phyloP scores from a whole-genome alignment of 345 rosid genomes.

The Hevea brasiliensis region DNA sequence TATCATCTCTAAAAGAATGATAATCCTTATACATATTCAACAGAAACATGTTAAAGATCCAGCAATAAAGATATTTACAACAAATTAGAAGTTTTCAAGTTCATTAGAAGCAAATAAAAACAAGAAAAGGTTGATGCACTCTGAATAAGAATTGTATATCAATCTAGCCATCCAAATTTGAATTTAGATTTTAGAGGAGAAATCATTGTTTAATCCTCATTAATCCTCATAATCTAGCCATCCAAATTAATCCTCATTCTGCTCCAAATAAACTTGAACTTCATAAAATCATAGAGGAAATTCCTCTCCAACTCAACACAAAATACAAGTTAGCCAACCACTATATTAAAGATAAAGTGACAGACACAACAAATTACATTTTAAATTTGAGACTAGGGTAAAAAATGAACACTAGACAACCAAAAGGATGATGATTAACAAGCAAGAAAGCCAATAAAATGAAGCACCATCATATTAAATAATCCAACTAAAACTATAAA shows the following conservation, averaged over 20 bases:
- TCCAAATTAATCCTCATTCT: background rate
- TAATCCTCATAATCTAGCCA: too few species aligned
- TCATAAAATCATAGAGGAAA: background rate
- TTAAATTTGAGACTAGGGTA: background rate
- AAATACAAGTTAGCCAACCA: background rate
- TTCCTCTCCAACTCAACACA: background rate
- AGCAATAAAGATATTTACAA: too few species aligned
- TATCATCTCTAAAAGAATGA: too few species aligned
- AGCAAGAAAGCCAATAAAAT: background rate
- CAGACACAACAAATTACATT: background rate
- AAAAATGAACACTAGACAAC: background rate
- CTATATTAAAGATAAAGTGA: background rate
- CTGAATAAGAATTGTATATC: background rate
- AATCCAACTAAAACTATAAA: background rate
- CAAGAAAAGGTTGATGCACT: background rate
- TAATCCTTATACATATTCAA: too few species aligned
- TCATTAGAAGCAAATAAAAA: too few species aligned
- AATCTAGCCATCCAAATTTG: background rate
- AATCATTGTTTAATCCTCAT: background rate
- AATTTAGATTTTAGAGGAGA: background rate
- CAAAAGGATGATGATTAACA: background rate
- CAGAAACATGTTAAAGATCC: too few species aligned
- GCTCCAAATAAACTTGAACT: background rate
- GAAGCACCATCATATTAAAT: background rate
- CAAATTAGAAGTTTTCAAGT: too few species aligned